A percentile compares a stretch with the other conserved stretches of the same genome.
Evolutionary conservation across 495 filamentous ascomycete genomes (phyloP).

Genomic region (Aspergillus bertholletiae): DNA sequence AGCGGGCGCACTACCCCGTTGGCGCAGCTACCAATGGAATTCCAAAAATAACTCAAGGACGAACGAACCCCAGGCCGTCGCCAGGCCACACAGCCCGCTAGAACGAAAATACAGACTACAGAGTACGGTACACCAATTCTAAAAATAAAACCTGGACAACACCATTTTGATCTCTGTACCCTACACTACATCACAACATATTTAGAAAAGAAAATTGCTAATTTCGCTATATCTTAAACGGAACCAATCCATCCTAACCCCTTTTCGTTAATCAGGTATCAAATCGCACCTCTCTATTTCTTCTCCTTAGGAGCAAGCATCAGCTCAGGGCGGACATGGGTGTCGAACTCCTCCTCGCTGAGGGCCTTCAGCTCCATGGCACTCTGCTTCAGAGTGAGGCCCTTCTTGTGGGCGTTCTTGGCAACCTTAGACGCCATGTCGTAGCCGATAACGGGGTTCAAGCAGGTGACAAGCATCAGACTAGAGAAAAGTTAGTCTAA

Average conservation of each 20-base stretch:
- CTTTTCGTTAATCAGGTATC: neutral
- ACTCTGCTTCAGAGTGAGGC: conserved; percentile 83
- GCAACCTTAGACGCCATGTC: conserved; percentile 97
- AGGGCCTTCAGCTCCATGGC: conserved; percentile 92
- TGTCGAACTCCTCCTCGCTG: conserved; percentile 87
- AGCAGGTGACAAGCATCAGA: conserved; percentile 96
- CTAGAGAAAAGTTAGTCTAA: conserved; percentile 42
- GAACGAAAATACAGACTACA: neutral
- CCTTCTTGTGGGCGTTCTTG: conserved; percentile 99
- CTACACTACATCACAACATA: conserved; percentile 3
- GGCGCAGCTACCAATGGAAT: conserved; percentile 2
- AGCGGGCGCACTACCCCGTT: conserved; percentile 1
- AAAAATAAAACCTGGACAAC: conserved; percentile 4
- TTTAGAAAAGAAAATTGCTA: conserved; percentile 11
- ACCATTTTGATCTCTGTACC: too few relatives aligned
- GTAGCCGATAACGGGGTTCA: conserved; percentile 98
- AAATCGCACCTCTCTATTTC: conserved; percentile 32
- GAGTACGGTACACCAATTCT: neutral
- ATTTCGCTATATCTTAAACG: conserved; percentile 16
- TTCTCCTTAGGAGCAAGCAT: conserved; percentile 82
- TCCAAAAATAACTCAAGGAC: conserved; percentile 16
- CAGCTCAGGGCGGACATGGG: conserved; percentile 87
- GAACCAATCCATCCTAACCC: conserved; percentile 5
- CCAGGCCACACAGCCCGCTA: too few relatives aligned
- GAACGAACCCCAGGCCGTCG: too few relatives aligned